Evolutionary conservation across 148 eudicot genomes (phyloP).

Genomic region (Camellia lanceoleosa): DNA sequence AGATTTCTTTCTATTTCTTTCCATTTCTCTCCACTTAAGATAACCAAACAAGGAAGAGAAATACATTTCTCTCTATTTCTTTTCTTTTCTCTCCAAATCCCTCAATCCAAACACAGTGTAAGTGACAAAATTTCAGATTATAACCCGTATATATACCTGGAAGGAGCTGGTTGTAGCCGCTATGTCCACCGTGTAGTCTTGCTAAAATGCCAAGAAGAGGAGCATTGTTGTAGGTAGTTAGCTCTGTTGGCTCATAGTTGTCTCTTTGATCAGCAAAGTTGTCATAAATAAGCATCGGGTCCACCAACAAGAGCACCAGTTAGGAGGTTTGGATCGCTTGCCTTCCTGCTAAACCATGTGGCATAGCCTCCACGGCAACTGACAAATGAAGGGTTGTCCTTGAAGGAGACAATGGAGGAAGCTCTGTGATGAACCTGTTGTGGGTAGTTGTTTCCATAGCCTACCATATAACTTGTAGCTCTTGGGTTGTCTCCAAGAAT

Average conservation of each 20-base stretch:
- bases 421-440: slow-evolving; percentile 89
- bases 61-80: too few relatives aligned
- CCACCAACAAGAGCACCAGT: slow-evolving; percentile 95
- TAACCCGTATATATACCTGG: slow-evolving; percentile 31
- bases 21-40: too few relatives aligned
- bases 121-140: background rate
- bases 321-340: slow-evolving; percentile 82
- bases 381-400: slow-evolving; percentile 65
- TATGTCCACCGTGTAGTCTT: slow-evolving; percentile 64
- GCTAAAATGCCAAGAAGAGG: slow-evolving; percentile 88
- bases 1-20: too few relatives aligned
- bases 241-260: slow-evolving; percentile 96
- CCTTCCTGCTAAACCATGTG: slow-evolving; percentile 82
- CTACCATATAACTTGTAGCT: slow-evolving; percentile 99
- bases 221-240: slow-evolving; percentile 97
- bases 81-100: too few relatives aligned
- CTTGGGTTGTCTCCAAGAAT: slow-evolving; percentile 99
- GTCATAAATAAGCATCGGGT: slow-evolving; percentile 80
- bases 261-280: slow-evolving; percentile 93
- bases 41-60: too few relatives aligned
- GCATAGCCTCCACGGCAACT: slow-evolving; percentile 93
- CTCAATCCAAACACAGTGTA: too few relatives aligned
- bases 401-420: slow-evolving; percentile 81
- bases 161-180: slow-evolving; percentile 87
- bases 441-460: slow-evolving; percentile 89